A percentile compares a stretch with the other conserved stretches of the same genome.
These are phyloP conservation scores for Pleurotus pulmonarius DNA, from an alignment of 768 basidiomycete species.

Conservation along the genomic window DNA sequence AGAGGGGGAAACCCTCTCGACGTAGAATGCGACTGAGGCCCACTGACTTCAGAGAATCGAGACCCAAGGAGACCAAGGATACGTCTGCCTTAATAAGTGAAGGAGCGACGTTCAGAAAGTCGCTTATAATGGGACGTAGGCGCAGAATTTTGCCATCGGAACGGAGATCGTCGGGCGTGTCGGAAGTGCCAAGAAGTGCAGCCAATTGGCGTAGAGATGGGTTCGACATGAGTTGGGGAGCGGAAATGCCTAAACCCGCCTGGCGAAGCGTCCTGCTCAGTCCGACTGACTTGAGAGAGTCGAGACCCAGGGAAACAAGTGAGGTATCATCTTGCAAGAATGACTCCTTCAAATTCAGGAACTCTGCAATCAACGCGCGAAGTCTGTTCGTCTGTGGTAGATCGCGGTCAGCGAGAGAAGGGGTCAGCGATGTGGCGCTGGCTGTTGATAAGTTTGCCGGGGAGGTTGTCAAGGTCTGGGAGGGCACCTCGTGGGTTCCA, in stretches of 20 bases:
- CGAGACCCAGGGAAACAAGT: conserved; percentile 41
- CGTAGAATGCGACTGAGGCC: conserved; percentile 33
- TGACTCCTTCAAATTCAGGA: conserved; percentile 18
- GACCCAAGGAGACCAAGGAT: conserved; percentile 41
- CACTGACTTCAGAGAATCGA: conserved; percentile 46
- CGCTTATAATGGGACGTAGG: conserved; percentile 17
- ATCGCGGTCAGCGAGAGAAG: not conserved
- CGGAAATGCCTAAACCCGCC: conserved; percentile 28
- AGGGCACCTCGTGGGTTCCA: not conserved
- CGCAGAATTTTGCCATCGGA: not conserved
- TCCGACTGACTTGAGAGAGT: conserved; percentile 45
- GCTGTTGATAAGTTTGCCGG: not conserved
- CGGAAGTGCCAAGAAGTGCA: not conserved
- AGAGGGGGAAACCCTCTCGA: conserved; percentile 26
- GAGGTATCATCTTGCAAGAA: conserved; percentile 26
- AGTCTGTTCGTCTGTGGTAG: conserved; percentile 9
- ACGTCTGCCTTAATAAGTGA: conserved; percentile 17
- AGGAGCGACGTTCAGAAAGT: conserved; percentile 23
- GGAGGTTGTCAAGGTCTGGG: not conserved
- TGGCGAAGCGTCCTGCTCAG: conserved; percentile 32
- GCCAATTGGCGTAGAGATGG: conserved; percentile 18
- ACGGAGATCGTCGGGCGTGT: not conserved
- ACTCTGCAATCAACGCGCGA: conserved; percentile 18
- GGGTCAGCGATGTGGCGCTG: not conserved
- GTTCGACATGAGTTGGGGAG: conserved; percentile 33